Evolutionary conservation across 768 basidiomycete species (phyloP).

Genomic region (Hysterangium stoloniferum): DNA sequence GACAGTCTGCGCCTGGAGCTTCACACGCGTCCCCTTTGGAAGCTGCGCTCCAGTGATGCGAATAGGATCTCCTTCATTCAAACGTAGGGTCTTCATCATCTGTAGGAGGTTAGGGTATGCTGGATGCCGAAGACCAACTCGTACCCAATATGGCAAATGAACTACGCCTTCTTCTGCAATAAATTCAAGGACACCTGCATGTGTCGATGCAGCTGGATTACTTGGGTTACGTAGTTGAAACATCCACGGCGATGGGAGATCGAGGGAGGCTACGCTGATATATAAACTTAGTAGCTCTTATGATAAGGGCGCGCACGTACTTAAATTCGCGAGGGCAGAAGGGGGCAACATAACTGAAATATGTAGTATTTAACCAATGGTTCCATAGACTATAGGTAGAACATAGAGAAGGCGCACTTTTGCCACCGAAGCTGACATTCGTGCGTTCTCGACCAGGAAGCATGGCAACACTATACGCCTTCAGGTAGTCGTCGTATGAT

Average conservation of each 20-base stretch:
- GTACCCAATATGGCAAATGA: conserved; percentile 87
- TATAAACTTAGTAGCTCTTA: not conserved
- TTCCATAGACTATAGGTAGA: too few species aligned
- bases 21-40: conserved; percentile 91
- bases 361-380: not conserved
- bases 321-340: conserved; percentile 83
- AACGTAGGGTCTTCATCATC: conserved; percentile 95
- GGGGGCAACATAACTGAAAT: conserved; percentile 91
- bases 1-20: conserved; percentile 90
- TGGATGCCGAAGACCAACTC: conserved; percentile 6
- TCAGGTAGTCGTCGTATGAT: conserved; percentile 86
- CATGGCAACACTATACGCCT: conserved; percentile 94
- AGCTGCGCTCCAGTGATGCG: conserved; percentile 84
- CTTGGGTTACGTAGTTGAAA: conserved; percentile 90
- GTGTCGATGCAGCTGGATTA: conserved; percentile 79
- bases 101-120: conserved; percentile 12
- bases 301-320: conserved; percentile 22
- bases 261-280: conserved; percentile 50
- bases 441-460: conserved; percentile 78
- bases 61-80: conserved; percentile 93
- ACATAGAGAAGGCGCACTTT: conserved; percentile 58
- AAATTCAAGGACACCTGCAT: conserved; percentile 97
- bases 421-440: conserved; percentile 94
- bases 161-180: conserved; percentile 95
- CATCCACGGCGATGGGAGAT: conserved; percentile 90